Evolutionary conservation across 257 asterid species (phyloP), one percentile per base, ranked within the genome.

Genomic region (Eucommia ulmoides): DNA sequence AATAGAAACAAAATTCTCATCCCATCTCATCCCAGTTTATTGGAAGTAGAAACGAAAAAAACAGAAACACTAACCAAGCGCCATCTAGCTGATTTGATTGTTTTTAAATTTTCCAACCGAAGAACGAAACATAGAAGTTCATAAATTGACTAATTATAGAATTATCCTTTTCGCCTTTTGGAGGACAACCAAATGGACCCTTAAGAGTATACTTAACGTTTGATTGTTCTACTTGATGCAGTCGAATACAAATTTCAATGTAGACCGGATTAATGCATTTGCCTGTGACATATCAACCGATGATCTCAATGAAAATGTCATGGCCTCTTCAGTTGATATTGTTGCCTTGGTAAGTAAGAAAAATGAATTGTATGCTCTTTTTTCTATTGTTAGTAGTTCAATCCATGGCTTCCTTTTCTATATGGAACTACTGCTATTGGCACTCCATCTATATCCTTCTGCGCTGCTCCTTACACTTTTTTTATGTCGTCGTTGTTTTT

Each of bases 311-410:
- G 53, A 51, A 47, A 52, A 61, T 23, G 52, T 88, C 50, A 42
- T 45, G 58, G 77, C 87, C 16, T 81, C 75, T 63, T 81, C 93
- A 35, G 80, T 83, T 62, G 93, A 88, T 55, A 60, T 79, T 53
- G 77, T 68, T 55, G 77, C 95, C 41, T 54, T 88, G 91, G 94
- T 82, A 71, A 75, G 83, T 67, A 54, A 10, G 44, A 18, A 18
- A 15, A 35, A 18, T 35, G 44, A 35, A 35, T 0, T 35, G 44
- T 35, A 35, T 35, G 15, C n/a, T 35, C 2, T 35, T 35, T 15
- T 35, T 1, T 4, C 38, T 26, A 4, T 10, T 35, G 16, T 35
- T 35, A 15, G 10, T 35, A 10, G 44, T 35, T n/a, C n/a, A n/a
- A n/a, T n/a, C n/a, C n/a, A n/a, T n/a, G n/a, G n/a, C n/a, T n/a